Evolutionary conservation across 2,329 filamentous ascomycete genomes (phyloP).

Genomic region (Biscogniauxia marginata): DNA sequence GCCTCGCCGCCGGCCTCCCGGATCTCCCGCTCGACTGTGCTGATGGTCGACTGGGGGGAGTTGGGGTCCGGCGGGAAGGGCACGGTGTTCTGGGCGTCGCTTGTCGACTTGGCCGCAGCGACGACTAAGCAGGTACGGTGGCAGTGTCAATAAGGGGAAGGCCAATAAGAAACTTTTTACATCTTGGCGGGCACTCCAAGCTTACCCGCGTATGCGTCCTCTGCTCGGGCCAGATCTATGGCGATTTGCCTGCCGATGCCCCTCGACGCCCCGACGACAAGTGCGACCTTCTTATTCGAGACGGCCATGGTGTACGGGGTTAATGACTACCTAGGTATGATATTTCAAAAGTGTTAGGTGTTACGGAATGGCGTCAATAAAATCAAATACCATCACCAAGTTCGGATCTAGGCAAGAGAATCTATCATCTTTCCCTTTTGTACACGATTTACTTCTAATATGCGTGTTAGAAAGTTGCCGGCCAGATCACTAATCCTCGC

Average conservation of each 20-base stretch:
- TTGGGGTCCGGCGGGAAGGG: conserved; percentile 77
- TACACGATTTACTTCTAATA: no score
- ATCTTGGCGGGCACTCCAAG: neutral
- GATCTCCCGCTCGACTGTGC: conserved; percentile 76
- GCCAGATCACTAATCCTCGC: conserved; percentile 20
- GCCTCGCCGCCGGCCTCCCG: conserved; percentile 61
- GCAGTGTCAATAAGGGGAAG: neutral
- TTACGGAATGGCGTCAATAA: neutral
- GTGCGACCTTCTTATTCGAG: conserved; percentile 53
- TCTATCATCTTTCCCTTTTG: neutral
- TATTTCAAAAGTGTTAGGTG: neutral
- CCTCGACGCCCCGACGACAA: conserved; percentile 73
- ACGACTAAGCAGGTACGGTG: conserved; percentile 66
- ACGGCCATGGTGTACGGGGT: conserved; percentile 5
- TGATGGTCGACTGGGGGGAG: conserved; percentile 72
- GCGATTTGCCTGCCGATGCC: conserved; percentile 81
- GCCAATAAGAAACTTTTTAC: neutral
- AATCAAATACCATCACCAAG: neutral
- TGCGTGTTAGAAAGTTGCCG: no score
- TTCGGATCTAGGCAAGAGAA: neutral
- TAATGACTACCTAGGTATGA: neutral
- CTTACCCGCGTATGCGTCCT: conserved; percentile 66
- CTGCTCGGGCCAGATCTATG: conserved; percentile 73
- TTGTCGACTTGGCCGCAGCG: conserved; percentile 73
- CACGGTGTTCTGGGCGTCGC: conserved; percentile 52